phyloP scores from a whole-genome alignment of 73 alveolate species.

The Paramecium bursaria region DNA sequence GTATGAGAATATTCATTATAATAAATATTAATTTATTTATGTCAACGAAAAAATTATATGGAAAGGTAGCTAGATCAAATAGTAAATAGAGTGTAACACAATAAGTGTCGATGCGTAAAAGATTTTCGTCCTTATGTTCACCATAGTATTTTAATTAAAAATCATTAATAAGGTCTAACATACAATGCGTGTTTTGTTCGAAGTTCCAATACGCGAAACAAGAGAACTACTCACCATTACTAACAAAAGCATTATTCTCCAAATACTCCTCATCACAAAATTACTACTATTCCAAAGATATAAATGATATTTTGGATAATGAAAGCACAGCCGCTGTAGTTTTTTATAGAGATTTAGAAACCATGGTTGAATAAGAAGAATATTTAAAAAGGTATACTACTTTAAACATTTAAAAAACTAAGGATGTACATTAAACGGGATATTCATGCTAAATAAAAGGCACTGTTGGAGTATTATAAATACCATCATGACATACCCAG shows the following conservation, averaged over 20 bases:
- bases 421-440: constrained; percentile 21
- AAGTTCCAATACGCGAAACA: constrained; percentile 2
- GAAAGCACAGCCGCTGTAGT: constrained; percentile 63
- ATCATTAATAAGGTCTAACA: constrained; percentile 17
- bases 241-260: constrained; percentile 67
- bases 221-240: constrained; percentile 59
- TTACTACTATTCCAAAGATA: constrained; percentile 68
- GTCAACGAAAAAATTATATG: background rate
- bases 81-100: constrained; percentile 5
- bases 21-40: background rate
- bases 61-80: constrained; percentile 51
- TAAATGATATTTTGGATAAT: constrained; percentile 66
- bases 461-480: constrained; percentile 61
- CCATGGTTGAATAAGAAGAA: constrained; percentile 66
- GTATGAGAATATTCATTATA: constrained; percentile 8
- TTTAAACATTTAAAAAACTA: background rate
- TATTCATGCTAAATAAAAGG: background rate
- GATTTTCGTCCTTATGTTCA: constrained; percentile 41
- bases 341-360: constrained; percentile 61
- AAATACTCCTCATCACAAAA: constrained; percentile 69
- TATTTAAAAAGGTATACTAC: constrained; percentile 60
- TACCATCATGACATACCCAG: constrained; percentile 69
- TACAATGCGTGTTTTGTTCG: constrained; percentile 44
- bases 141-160: background rate
- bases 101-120: constrained; percentile 7